Conservation (phyloP, 495 filamentous ascomycete species). For the Elaphomyces granulatus region DNA sequence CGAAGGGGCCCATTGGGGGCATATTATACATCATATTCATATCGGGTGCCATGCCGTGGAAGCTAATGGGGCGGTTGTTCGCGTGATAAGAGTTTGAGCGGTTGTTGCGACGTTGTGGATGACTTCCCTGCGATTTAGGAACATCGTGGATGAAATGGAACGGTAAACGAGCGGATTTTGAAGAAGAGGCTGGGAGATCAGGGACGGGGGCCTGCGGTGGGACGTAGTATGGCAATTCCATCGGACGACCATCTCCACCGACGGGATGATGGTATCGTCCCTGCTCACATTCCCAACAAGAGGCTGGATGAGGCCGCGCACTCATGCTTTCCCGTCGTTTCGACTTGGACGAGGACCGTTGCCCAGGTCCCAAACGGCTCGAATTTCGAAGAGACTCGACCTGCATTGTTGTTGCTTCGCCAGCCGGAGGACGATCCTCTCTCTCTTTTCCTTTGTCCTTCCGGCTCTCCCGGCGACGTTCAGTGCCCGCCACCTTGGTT, state of each 20-base stretch:
- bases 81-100: constrained; percentile 25
- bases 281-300: constrained; percentile 21
- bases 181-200: constrained; percentile 17
- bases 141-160: constrained; percentile 19
- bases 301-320: constrained; percentile 16
- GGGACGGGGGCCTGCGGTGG: constrained; percentile 15
- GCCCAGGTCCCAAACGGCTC: constrained; percentile 18
- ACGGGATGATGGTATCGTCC: constrained; percentile 15
- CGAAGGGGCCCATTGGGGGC: constrained; percentile 15
- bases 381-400: constrained; percentile 21
- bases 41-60: constrained; percentile 25
- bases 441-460: constrained; percentile 6
- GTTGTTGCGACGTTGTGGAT: constrained; percentile 12
- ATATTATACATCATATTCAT: constrained; percentile 20
- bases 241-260: constrained; percentile 17
- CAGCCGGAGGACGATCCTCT: constrained; percentile 18
- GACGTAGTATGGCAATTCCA: constrained; percentile 18
- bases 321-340: constrained; percentile 22
- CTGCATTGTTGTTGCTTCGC: constrained; percentile 26
- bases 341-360: constrained; percentile 23
- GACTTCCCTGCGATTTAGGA: constrained; percentile 16
- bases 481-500: constrained; percentile 11
- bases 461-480: constrained; percentile 11
- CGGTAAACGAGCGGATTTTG: constrained; percentile 14
- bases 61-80: constrained; percentile 28